Evolutionary conservation across 164 flowering plant species (phyloP).

Genomic region (Piper betle): DNA sequence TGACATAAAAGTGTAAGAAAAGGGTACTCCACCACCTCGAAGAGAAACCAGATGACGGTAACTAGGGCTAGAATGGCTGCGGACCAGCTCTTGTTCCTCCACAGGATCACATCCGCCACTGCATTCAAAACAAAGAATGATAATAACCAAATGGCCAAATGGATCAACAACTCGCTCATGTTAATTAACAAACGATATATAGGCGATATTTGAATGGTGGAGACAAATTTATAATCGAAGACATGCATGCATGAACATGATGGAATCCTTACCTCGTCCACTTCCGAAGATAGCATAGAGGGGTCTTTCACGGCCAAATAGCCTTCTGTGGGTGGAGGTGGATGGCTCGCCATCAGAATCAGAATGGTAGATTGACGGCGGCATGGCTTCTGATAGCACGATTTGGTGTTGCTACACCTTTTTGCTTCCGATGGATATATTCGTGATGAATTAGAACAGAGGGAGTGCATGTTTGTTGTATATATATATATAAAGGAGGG

Average conservation of each 20-base stretch:
- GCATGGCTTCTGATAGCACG: neutral
- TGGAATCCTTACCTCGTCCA: slow-evolving; percentile 4
- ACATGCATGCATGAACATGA: neutral
- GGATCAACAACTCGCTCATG: too few species aligned
- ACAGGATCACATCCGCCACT: slow-evolving; percentile 70
- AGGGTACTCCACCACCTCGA: slow-evolving; percentile 62
- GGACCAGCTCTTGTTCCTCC: slow-evolving; percentile 46
- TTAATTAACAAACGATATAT: too few species aligned
- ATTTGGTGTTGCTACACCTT: neutral
- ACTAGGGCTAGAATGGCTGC: slow-evolving; percentile 33
- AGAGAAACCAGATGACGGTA: slow-evolving; percentile 53
- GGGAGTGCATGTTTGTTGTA: too few species aligned
- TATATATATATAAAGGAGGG: neutral
- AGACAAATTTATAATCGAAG: too few species aligned
- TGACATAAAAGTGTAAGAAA: slow-evolving; percentile 78
- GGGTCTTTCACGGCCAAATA: slow-evolving; percentile 1
- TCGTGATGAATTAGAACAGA: neutral
- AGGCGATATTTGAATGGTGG: too few species aligned
- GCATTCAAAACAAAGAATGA: slow-evolving; percentile 9
- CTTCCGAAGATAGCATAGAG: slow-evolving; percentile 4
- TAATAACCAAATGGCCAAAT: neutral
- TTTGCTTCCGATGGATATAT: neutral
- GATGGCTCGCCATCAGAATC: slow-evolving; percentile 1
- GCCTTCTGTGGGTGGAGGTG: neutral
- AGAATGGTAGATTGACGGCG: neutral